Conservation (phyloP, 176 grass and related monocot species). For the Carex littledalei region DNA sequence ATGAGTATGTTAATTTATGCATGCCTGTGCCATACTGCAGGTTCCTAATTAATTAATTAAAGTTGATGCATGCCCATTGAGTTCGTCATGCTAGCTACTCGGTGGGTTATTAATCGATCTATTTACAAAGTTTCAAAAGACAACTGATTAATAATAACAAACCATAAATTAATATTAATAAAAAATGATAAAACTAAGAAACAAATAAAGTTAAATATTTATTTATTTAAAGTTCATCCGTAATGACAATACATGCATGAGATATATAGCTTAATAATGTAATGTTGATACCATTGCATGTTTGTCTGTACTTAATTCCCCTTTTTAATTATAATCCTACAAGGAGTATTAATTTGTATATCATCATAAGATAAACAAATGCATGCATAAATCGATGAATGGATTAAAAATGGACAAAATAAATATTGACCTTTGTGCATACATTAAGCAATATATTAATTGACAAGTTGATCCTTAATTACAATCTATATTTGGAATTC, state of each 20-base stretch:
- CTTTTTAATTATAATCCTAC: background rate
- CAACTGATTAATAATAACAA: background rate
- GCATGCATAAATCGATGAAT: background rate
- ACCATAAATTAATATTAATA: background rate
- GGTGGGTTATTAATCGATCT: background rate
- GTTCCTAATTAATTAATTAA: background rate
- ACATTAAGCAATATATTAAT: background rate
- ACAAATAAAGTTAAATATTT: too few relatives aligned
- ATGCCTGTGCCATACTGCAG: background rate
- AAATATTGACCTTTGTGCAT: background rate
- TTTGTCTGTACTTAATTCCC: background rate
- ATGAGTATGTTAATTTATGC: too few relatives aligned
- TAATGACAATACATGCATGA: background rate
- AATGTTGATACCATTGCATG: background rate
- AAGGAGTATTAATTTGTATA: background rate
- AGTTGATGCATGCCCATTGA: too few relatives aligned
- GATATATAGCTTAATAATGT: background rate
- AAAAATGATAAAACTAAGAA: too few relatives aligned
- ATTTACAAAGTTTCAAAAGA: background rate
- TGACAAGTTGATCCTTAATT: background rate
- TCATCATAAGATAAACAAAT: background rate
- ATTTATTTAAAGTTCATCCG: too few relatives aligned
- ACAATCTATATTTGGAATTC: background rate
- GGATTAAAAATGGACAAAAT: background rate
- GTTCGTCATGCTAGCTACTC: background rate